phyloP scores from a whole-genome alignment of 257 asterid species.

The Solanum chiquidenum region DNA sequence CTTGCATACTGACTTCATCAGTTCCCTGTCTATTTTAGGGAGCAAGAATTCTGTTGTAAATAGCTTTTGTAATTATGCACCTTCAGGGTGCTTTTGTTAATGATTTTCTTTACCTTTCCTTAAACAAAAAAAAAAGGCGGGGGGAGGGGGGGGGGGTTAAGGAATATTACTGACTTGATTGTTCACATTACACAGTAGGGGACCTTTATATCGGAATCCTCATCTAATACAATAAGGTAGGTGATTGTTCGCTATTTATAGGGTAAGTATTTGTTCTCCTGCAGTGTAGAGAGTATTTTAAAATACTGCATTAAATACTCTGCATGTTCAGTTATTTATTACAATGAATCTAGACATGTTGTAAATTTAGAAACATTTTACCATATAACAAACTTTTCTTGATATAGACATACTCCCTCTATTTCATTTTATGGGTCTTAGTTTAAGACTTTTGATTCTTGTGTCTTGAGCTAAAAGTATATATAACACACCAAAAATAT shows the following conservation, averaged over 20 bases:
- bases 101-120: neutral
- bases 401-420: neutral
- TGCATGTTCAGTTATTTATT: neutral
- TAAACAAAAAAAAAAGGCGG: neutral
- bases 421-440: neutral
- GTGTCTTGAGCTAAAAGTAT: neutral
- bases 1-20: neutral
- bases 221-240: neutral
- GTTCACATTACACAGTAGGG: neutral
- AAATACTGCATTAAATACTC: neutral
- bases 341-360: neutral
- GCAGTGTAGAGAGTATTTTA: neutral
- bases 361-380: neutral
- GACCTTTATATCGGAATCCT: neutral
- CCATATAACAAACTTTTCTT: neutral
- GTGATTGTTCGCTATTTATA: neutral
- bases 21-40: neutral
- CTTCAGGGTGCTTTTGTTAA: neutral
- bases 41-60: neutral
- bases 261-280: neutral
- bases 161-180: neutral
- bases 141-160: neutral
- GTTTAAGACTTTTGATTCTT: neutral
- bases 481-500: neutral
- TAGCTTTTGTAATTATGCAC: neutral